Evolutionary conservation across 2,329 filamentous ascomycete genomes (phyloP).

Genomic region (Cytospora schulzeri): DNA sequence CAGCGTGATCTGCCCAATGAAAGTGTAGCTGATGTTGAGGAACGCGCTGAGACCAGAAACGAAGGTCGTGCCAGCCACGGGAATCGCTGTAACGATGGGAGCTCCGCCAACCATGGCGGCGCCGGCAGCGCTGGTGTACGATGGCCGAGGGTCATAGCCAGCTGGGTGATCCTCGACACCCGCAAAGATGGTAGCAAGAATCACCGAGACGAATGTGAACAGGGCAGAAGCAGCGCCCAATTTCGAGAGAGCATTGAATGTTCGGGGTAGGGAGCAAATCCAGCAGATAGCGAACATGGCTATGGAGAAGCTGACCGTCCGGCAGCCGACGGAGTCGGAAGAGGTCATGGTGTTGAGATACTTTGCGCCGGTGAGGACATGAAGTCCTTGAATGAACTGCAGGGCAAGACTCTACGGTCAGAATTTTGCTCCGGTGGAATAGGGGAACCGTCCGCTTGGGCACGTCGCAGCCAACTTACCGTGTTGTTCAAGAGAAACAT

Average conservation of each 20-base stretch:
- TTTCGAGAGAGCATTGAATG: slow-evolving; percentile 78
- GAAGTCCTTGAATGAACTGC: slow-evolving; percentile 55
- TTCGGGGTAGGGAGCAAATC: slow-evolving; percentile 79
- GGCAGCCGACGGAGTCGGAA: slow-evolving; percentile 62
- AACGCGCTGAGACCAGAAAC: slow-evolving; percentile 84
- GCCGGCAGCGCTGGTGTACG: slow-evolving; percentile 38
- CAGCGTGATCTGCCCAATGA: slow-evolving; percentile 92
- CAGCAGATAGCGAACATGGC: slow-evolving; percentile 76
- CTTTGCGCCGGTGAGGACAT: slow-evolving; percentile 81
- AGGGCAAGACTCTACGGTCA: not conserved
- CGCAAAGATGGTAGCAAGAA: slow-evolving; percentile 81
- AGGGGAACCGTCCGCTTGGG: not conserved
- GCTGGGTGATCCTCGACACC: slow-evolving; percentile 75
- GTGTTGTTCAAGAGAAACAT: slow-evolving; percentile 97
- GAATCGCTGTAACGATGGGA: slow-evolving; percentile 69
- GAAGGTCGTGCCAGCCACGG: slow-evolving; percentile 73
- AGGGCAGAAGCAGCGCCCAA: slow-evolving; percentile 77
- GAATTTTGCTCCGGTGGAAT: not conserved
- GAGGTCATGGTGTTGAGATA: slow-evolving; percentile 88
- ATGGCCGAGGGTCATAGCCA: slow-evolving; percentile 57
- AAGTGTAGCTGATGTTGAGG: slow-evolving; percentile 94
- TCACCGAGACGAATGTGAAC: slow-evolving; percentile 87
- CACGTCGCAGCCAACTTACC: slow-evolving; percentile 28
- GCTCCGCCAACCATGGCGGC: slow-evolving; percentile 50
- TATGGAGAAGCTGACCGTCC: slow-evolving; percentile 79